Conservation (phyloP, 805 yeast species). For the Sungouiella blattae region DNA sequence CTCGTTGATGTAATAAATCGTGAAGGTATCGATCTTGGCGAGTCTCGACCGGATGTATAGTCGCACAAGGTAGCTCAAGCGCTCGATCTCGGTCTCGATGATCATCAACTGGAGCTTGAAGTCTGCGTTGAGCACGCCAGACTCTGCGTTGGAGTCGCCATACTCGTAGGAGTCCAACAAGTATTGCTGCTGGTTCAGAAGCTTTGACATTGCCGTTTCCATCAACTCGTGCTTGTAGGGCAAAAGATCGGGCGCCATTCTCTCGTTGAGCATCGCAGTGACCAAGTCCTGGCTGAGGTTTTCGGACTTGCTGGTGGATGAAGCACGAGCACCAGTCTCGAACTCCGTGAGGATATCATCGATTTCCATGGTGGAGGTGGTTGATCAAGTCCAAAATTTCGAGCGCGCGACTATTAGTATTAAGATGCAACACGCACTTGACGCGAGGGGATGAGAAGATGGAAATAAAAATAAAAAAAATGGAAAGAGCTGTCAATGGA, state of each 20-base stretch:
- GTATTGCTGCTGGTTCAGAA: conserved; percentile 68
- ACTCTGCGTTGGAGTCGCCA: conserved; percentile 48
- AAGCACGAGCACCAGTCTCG: conserved; percentile 32
- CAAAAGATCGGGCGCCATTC: conserved; percentile 83
- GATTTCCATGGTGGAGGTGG: conserved; percentile 53
- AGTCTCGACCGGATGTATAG: conserved; percentile 77
- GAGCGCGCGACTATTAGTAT: too few relatives aligned
- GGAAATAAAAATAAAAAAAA: too few relatives aligned
- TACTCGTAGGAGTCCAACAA: conserved; percentile 75
- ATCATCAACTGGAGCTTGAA: conserved; percentile 77
- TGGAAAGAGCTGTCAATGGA: too few relatives aligned
- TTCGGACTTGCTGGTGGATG: not conserved
- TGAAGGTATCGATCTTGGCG: conserved; percentile 66
- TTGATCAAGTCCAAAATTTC: too few relatives aligned
- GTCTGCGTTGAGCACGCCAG: conserved; percentile 35
- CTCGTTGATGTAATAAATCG: conserved; percentile 52
- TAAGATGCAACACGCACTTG: too few relatives aligned
- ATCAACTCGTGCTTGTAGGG: conserved; percentile 65
- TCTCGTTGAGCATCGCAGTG: conserved; percentile 76
- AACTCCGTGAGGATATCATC: conserved; percentile 70
- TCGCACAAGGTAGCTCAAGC: conserved; percentile 78
- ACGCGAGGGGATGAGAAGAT: too few relatives aligned
- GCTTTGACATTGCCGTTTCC: conserved; percentile 51
- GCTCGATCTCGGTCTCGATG: conserved; percentile 87
- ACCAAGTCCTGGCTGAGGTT: conserved; percentile 42